These are phyloP conservation scores for Houttuynia cordata DNA, from an alignment of 164 flowering plant species.

Conservation along the genomic window DNA sequence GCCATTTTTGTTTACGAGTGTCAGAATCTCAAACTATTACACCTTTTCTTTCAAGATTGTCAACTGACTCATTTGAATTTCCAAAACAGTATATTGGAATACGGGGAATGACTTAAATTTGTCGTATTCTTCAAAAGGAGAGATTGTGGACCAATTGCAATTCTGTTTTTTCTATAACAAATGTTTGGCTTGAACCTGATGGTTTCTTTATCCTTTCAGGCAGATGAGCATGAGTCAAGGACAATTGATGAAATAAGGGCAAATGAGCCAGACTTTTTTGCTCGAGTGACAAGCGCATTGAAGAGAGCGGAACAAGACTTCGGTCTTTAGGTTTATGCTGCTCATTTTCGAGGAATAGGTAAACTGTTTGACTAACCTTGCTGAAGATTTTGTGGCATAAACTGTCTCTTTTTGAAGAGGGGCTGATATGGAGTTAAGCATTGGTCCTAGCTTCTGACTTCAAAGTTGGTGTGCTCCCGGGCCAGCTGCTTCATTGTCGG, in stretches of 20 bases:
- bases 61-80: neutral
- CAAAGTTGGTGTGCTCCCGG: too few species aligned
- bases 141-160: neutral
- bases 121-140: neutral
- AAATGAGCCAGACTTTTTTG: slow-evolving; percentile 60
- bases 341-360: neutral
- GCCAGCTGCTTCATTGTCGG: too few species aligned
- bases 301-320: slow-evolving; percentile 59
- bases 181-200: neutral
- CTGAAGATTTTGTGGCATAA: too few species aligned
- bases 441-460: too few species aligned
- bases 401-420: too few species aligned
- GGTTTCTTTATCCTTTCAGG: slow-evolving; percentile 25
- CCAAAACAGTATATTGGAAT: too few species aligned
- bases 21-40: too few species aligned
- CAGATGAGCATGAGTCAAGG: slow-evolving; percentile 71
- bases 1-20: neutral
- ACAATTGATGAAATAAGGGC: slow-evolving; percentile 57
- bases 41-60: neutral
- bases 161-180: neutral
- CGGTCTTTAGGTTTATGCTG: slow-evolving; percentile 18
- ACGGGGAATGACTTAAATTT: too few species aligned
- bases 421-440: too few species aligned
- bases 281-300: slow-evolving; percentile 47
- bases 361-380: too few species aligned